phyloP scores from a whole-genome alignment of 2,329 filamentous ascomycete species.

The Metarhizium robertsii region DNA sequence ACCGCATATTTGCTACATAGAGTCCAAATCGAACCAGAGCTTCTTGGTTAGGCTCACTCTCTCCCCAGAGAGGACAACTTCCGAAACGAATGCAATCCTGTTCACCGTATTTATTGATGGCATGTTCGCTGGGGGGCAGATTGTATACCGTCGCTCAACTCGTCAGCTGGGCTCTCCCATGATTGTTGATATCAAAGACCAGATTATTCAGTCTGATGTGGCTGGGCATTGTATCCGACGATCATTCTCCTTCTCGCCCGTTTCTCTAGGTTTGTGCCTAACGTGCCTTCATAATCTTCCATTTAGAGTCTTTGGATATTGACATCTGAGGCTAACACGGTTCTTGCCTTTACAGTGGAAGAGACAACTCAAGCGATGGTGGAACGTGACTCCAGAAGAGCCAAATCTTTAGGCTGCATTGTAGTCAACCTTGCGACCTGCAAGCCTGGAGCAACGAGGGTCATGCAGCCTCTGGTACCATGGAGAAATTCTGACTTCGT shows the following conservation, averaged over 20 bases:
- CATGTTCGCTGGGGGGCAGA: fast-evolving
- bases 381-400: background rate
- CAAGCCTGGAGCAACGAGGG: background rate
- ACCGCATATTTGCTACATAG: constrained; percentile 13
- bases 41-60: constrained; percentile 10
- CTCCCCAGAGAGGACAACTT: background rate
- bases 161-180: background rate
- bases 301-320: background rate
- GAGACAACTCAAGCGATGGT: background rate
- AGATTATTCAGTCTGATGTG: background rate
- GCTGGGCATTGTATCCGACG: background rate
- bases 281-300: background rate
- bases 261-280: constrained; percentile 5
- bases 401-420: constrained; percentile 11
- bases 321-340: background rate
- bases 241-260: constrained; percentile 10
- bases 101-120: constrained; percentile 10
- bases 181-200: background rate
- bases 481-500: background rate
- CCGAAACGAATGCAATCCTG: fast-evolving
- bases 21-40: constrained; percentile 11
- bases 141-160: background rate
- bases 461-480: background rate
- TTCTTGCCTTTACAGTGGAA: constrained; percentile 3
- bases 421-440: background rate